phyloP scores from a whole-genome alignment of 495 filamentous ascomycete genomes.

The Trichodelitschia bisporula region DNA sequence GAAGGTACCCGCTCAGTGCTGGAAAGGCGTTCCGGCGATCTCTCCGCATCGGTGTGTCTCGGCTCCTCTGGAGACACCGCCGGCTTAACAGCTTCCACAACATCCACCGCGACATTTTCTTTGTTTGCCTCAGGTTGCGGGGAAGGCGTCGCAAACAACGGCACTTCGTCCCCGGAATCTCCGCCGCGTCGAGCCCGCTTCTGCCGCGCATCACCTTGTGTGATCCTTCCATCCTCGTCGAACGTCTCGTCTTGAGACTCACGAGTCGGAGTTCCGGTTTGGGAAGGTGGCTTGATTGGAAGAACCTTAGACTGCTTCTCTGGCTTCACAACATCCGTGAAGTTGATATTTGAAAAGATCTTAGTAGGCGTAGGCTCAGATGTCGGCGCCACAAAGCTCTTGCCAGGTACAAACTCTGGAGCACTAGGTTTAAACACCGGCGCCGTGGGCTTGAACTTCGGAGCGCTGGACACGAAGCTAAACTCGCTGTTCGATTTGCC shows the following conservation, averaged over 20 bases:
- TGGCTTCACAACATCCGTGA: slow-evolving; percentile 35
- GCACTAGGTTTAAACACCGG: slow-evolving; percentile 45
- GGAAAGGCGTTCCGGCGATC: too few relatives aligned
- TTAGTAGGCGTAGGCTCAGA: slow-evolving; percentile 16
- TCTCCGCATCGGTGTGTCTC: too few relatives aligned
- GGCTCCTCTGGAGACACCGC: too few relatives aligned
- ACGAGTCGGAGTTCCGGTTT: slow-evolving; percentile 7
- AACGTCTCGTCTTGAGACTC: slow-evolving; percentile 15
- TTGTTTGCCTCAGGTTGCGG: slow-evolving; percentile 6
- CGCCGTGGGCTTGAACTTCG: slow-evolving; percentile 58
- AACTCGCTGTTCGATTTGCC: slow-evolving; percentile 28
- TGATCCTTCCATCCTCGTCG: slow-evolving; percentile 26
- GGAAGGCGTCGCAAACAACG: slow-evolving; percentile 30
- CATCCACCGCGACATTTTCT: too few relatives aligned
- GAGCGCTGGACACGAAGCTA: slow-evolving; percentile 41
- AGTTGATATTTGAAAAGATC: slow-evolving; percentile 56
- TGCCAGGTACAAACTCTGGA: background rate
- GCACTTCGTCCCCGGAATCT: slow-evolving; percentile 39
- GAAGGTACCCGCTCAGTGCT: too few relatives aligned
- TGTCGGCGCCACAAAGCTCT: too few relatives aligned
- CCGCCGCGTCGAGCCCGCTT: slow-evolving; percentile 43
- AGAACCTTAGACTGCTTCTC: slow-evolving; percentile 54
- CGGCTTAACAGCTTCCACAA: too few relatives aligned
- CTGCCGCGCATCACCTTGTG: slow-evolving; percentile 30
- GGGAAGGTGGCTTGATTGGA: slow-evolving; percentile 43